Evolutionary conservation across 345 rosid genomes (phyloP), one percentile per base, ranked within the genome.

Genomic region (Eucalyptus erythrocorys): DNA sequence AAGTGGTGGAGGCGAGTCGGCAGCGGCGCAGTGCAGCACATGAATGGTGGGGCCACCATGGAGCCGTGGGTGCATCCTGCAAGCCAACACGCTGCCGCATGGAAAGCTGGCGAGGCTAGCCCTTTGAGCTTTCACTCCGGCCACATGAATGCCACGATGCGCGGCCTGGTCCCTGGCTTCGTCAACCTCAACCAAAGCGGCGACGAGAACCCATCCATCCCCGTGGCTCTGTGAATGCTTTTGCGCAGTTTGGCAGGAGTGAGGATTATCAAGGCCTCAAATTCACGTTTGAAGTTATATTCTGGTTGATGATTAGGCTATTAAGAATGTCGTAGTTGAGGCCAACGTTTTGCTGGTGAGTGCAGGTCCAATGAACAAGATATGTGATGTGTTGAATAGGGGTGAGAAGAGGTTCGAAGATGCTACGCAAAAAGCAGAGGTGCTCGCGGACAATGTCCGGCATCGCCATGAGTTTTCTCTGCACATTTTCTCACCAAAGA

Each of bases 371-470:
- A 12, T 59, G 14, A 59, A 26, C 64, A 92, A 82, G 88, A 64
- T 96, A 85, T 90, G 92, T 57, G 93, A 92, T 16, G 92, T 90
- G 86, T 89, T 95, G 92, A 92, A 92, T 88, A 93, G 94, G 55
- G 95, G 91, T 81, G 66, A 2, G 12, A 53, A 53, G 59, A 22
- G 59, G 59, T 53, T 53, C 11, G 59, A 24, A 55, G 61, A 22
- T 55, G 61, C 61, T 55, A 4, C 13, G 30, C 13, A 10, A 24
- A 55, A 55, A 55, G 0, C 13, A 55, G 61, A 55, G 61, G 0
- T 4, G 59, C 59, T 53, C 27, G 59, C 10, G 0, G 12, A 55
- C 0, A 55, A 22, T 55, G 10, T 55, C 61, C 12, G 12, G 61
- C 61, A 24, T 55, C 61, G 24, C 61, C 1, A 2, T 49, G 51